A percentile compares a stretch with the other conserved stretches of the same genome.
phyloP scores from a whole-genome alignment of 2,329 filamentous ascomycete genomes.

The Pezicula carpinea region DNA sequence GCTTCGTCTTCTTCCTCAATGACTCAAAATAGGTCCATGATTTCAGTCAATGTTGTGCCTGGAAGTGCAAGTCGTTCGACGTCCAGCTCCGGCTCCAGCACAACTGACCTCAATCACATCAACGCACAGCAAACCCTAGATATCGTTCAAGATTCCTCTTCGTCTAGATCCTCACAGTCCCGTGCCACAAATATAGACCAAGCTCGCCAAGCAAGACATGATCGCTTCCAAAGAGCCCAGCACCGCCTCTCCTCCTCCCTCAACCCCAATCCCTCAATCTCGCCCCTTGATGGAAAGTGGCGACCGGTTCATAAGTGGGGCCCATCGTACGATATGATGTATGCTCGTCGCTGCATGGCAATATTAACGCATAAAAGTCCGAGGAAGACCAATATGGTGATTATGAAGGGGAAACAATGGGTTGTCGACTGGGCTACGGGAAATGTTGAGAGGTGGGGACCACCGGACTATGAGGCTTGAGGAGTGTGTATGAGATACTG shows the following conservation, averaged over 20 bases:
- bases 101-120: too few species aligned
- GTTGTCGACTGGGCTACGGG: slow-evolving; percentile 56
- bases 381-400: slow-evolving; percentile 53
- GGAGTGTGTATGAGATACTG: too few species aligned
- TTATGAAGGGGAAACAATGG: slow-evolving; percentile 53
- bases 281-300: slow-evolving; percentile 45
- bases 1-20: too few species aligned
- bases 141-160: too few species aligned
- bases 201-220: background rate
- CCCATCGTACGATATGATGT: slow-evolving; percentile 51
- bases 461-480: slow-evolving; percentile 45
- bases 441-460: slow-evolving; percentile 47
- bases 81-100: too few species aligned
- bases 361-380: slow-evolving; percentile 52
- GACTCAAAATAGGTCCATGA: too few species aligned
- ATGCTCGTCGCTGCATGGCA: slow-evolving; percentile 57
- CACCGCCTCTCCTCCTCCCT: slow-evolving; percentile 3
- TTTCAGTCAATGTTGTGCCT: too few species aligned
- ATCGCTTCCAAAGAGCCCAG: slow-evolving; percentile 7
- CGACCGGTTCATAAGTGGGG: slow-evolving; percentile 51
- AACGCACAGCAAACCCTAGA: too few species aligned
- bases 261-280: slow-evolving; percentile 18
- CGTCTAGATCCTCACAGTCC: too few species aligned
- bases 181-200: background rate
- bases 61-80: too few species aligned